Conservation (phyloP, 768 basidiomycete species). For the Rickenella mellea region DNA sequence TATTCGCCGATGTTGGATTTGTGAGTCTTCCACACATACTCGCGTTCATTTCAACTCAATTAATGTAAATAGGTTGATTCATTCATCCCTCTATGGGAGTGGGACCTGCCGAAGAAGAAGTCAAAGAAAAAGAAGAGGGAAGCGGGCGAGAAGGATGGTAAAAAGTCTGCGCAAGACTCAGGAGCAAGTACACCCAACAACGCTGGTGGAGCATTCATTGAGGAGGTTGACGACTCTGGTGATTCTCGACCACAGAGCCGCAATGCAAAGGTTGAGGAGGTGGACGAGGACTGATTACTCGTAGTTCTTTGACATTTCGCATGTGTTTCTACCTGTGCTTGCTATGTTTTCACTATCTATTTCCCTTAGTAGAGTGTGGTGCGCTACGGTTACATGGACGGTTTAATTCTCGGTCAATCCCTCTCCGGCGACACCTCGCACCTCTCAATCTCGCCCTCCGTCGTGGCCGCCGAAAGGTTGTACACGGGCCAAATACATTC, state of each 20-base stretch:
- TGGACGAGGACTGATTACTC: conserved; percentile 7
- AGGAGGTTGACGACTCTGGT: conserved; percentile 36
- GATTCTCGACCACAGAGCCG: conserved; percentile 33
- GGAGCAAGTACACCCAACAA: conserved; percentile 11
- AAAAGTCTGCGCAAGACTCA: conserved; percentile 18
- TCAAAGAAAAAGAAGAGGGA: conserved; percentile 51
- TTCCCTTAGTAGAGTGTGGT: too few relatives aligned
- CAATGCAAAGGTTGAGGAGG: conserved; percentile 37
- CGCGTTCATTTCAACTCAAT: not conserved
- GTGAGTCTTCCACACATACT: conserved; percentile 41
- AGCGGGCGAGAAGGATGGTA: conserved; percentile 18
- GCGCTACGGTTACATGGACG: too few relatives aligned
- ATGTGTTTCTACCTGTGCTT: too few relatives aligned
- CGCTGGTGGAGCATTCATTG: conserved; percentile 32
- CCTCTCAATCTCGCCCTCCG: too few relatives aligned
- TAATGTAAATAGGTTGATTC: conserved; percentile 71
- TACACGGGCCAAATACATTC: too few relatives aligned
- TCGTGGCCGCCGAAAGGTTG: too few relatives aligned
- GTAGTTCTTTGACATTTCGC: too few relatives aligned
- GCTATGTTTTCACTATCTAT: too few relatives aligned
- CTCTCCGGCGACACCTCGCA: too few relatives aligned
- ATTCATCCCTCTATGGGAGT: conserved; percentile 95
- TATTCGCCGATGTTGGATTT: conserved; percentile 98
- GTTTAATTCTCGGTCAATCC: too few relatives aligned
- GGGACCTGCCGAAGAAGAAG: conserved; percentile 79